Base-by-base conservation (phyloP, 495 filamentous ascomycete genomes). In the Penicillium daleae region DNA sequence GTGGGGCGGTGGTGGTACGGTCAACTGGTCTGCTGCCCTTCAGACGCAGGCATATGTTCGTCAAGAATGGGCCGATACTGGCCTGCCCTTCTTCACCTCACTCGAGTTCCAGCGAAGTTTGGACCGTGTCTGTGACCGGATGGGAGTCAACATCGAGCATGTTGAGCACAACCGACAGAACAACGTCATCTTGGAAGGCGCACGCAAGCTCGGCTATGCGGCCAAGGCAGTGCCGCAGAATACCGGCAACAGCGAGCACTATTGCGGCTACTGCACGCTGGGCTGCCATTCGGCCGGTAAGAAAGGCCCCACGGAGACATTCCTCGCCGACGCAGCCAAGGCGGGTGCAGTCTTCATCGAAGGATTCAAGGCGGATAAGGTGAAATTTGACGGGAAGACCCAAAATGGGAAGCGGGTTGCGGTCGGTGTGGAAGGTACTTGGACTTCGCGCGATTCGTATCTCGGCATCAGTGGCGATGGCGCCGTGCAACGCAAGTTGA, bases 1-100 rank as follows among this genome's bases (percentile, higher is more conserved):
- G 24, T 97, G 89, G 85, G 93, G 93, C 39, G 93, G 93, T 52
- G 93, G 93, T 37, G 92, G 92, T 0, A 91, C 90, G 2, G 73
- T 97, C 59, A 96, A 97, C 68, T 97, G 92, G 93, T 89, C 88
- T 39, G 93, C 90, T n/a, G 83, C 84, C 15, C 74, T 97, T 35
- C 91, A 94, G 70, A 89, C 89, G 0, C 93, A 94, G 74, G 87
- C 81, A 17, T 94, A 82, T 63, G 90, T 97, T 0, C 83, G 92
- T 15, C 80, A 87, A 61, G 91, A 97, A 74, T 97, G 93, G 93
- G 88, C 91, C 0, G 79, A 87, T 57, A 62, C 72, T 24, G 86
- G 87, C 4, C 77, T 97, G n/a, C 80, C 85, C 0, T 91, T 95
- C 65, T 97, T 97, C 68, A 89, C 86, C 0, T 89, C 87, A 1